Percentiles rank a stretch among this genome's conserved stretches.
Conservation (phyloP, 2,329 filamentous ascomycete genomes). For the Fusarium continuum region DNA sequence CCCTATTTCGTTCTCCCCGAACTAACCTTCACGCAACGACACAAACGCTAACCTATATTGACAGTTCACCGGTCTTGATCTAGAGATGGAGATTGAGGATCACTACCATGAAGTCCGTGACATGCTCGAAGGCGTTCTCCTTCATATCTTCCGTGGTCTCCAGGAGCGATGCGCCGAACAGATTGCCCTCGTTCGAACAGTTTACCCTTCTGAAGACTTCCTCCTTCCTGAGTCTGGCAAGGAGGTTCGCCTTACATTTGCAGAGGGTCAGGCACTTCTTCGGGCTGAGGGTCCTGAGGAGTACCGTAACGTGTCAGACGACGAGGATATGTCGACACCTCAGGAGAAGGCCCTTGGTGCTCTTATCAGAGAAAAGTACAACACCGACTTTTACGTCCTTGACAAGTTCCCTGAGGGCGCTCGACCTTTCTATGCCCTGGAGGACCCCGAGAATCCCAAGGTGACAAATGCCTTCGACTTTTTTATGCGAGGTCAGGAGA, state of each 20-base stretch:
- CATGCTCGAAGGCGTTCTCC: constrained; percentile 77
- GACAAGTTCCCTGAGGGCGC: constrained; percentile 94
- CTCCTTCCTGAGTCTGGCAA: constrained; percentile 78
- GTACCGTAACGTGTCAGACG: constrained; percentile 73
- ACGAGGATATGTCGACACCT: constrained; percentile 82
- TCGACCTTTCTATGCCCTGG: constrained; percentile 92
- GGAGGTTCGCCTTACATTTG: constrained; percentile 79
- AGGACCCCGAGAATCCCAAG: constrained; percentile 69
- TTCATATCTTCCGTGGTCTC: constrained; percentile 82
- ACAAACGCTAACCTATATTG: constrained; percentile 7
- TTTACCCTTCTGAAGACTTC: constrained; percentile 82
- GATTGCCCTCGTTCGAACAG: constrained; percentile 74
- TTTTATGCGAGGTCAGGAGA: constrained; percentile 92
- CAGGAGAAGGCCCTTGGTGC: constrained; percentile 90
- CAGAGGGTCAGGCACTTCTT: constrained; percentile 79
- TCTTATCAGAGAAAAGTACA: constrained; percentile 86
- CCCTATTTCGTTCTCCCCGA: constrained; percentile 5
- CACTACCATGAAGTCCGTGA: constrained; percentile 77
- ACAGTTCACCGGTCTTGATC: constrained; percentile 84
- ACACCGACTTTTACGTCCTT: constrained; percentile 95
- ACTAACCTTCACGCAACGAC: not conserved
- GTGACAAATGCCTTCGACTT: constrained; percentile 80
- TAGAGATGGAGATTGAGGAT: constrained; percentile 88
- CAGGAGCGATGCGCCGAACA: constrained; percentile 72
- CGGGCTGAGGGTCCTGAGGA: constrained; percentile 77